Conservation (phyloP, 208 protist genomes). For the Porcisia hertigi region DNA sequence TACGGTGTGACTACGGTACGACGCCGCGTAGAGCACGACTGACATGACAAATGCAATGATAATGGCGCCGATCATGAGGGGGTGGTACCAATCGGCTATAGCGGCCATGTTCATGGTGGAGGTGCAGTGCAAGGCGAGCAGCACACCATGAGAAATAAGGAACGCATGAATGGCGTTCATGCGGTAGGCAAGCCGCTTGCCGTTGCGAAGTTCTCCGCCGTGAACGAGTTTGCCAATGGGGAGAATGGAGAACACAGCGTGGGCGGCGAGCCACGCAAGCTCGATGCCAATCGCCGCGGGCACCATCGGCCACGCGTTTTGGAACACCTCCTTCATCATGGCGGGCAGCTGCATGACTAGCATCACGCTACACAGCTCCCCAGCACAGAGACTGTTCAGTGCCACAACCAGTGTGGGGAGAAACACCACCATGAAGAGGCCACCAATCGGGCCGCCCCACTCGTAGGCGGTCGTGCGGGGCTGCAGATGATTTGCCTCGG, state of each 20-base stretch:
- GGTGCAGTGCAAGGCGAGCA: conserved; percentile 48
- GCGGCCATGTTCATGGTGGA: conserved; percentile 44
- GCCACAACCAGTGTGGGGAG: conserved; percentile 62
- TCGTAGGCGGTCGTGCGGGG: conserved; percentile 65
- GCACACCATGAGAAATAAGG: conserved; percentile 49
- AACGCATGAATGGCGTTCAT: conserved; percentile 87
- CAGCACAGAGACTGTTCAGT: conserved; percentile 63
- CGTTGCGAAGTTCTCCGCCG: conserved; percentile 65
- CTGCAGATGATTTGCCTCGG: conserved; percentile 40
- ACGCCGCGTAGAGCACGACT: conserved; percentile 60
- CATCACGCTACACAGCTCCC: conserved; percentile 33
- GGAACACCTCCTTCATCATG: conserved; percentile 20
- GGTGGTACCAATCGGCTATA: conserved; percentile 61
- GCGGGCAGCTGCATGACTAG: conserved; percentile 21
- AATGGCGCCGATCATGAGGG: conserved; percentile 76
- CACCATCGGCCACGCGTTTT: conserved; percentile 38
- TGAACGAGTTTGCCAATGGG: conserved; percentile 70
- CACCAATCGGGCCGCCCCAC: conserved; percentile 79
- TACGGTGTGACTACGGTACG: conserved; percentile 61
- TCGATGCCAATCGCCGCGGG: conserved; percentile 57
- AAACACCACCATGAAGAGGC: conserved; percentile 46
- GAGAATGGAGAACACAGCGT: conserved; percentile 69
- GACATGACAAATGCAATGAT: conserved; percentile 74
- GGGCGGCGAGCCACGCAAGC: conserved; percentile 60
- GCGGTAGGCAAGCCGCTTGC: conserved; percentile 67